Percentiles rank a stretch among this genome's conserved stretches.
Conservation (phyloP, 2,329 filamentous ascomycete genomes). For the Microascus cirrosus region DNA sequence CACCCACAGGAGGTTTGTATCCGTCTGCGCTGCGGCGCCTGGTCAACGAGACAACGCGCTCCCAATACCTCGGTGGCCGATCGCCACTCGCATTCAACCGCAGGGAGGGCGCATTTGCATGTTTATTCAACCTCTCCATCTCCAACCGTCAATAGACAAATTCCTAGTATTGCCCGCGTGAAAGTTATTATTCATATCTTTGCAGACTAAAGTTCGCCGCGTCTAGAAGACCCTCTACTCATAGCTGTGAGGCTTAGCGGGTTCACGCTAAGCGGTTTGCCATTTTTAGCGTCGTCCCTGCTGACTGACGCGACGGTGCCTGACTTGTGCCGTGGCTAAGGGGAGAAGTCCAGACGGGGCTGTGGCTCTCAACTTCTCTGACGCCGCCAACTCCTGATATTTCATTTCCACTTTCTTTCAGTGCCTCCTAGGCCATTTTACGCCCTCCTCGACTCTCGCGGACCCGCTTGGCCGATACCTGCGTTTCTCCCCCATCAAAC, state of each 20-base stretch:
- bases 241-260: neutral
- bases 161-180: neutral
- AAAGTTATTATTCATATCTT: neutral
- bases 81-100: neutral
- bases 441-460: neutral
- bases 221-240: neutral
- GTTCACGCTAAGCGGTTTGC: neutral
- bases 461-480: neutral
- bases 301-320: neutral
- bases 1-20: neutral
- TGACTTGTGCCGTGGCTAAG: neutral
- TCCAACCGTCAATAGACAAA: neutral
- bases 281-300: neutral
- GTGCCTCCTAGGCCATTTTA: neutral
- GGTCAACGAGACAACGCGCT: neutral
- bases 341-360: neutral
- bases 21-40: neutral
- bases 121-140: neutral
- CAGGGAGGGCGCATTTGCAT: neutral
- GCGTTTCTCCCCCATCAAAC: neutral
- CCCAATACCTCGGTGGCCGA: neutral
- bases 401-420: neutral
- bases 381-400: neutral
- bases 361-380: constrained; percentile 2
- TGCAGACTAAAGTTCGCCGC: neutral